These are phyloP conservation scores for Austroboletus novae-zelandiae DNA, from an alignment of 1,284 basidiomycete species.

Conservation along the genomic window DNA sequence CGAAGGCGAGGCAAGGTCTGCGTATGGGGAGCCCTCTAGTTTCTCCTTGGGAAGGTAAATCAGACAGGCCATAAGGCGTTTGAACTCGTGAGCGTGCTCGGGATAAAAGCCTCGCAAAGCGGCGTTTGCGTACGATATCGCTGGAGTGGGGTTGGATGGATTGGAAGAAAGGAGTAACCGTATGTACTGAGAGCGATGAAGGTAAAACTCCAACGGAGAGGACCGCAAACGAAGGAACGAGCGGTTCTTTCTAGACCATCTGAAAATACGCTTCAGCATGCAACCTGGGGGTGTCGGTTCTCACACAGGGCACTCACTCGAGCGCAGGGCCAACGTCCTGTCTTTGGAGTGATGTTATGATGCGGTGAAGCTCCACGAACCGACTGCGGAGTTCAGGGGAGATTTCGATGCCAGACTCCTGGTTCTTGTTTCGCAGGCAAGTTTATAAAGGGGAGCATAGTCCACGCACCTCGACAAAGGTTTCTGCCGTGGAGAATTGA, in stretches of 20 bases:
- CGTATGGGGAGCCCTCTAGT: slow-evolving; percentile 69
- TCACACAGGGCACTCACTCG: slow-evolving; percentile 44
- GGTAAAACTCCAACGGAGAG: slow-evolving; percentile 81
- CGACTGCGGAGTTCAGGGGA: slow-evolving; percentile 53
- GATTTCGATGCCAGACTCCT: slow-evolving; percentile 74
- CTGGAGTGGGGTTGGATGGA: slow-evolving; percentile 51
- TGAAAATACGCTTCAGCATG: slow-evolving; percentile 29
- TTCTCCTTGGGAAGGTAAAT: slow-evolving; percentile 66
- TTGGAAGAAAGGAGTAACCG: slow-evolving; percentile 62
- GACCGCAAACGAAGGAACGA: slow-evolving; percentile 63
- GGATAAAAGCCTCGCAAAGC: slow-evolving; percentile 69
- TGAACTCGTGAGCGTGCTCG: slow-evolving; percentile 65
- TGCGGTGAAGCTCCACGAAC: slow-evolving; percentile 72
- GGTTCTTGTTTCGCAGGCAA: slow-evolving; percentile 4
- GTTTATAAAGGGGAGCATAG: not conserved
- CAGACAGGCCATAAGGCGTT: slow-evolving; percentile 74
- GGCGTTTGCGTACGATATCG: slow-evolving; percentile 73
- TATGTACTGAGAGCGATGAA: slow-evolving; percentile 86
- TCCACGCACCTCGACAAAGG: slow-evolving; percentile 62
- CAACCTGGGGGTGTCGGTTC: slow-evolving; percentile 1
- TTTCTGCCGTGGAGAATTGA: slow-evolving; percentile 70
- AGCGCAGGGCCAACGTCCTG: slow-evolving; percentile 76
- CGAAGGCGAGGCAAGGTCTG: slow-evolving; percentile 64
- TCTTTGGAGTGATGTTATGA: slow-evolving; percentile 65
- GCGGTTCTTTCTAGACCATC: slow-evolving; percentile 75